These are phyloP conservation scores for Chytriomyces confervae DNA, from an alignment of 192 early-diverging fungal species.

Conservation along the genomic window DNA sequence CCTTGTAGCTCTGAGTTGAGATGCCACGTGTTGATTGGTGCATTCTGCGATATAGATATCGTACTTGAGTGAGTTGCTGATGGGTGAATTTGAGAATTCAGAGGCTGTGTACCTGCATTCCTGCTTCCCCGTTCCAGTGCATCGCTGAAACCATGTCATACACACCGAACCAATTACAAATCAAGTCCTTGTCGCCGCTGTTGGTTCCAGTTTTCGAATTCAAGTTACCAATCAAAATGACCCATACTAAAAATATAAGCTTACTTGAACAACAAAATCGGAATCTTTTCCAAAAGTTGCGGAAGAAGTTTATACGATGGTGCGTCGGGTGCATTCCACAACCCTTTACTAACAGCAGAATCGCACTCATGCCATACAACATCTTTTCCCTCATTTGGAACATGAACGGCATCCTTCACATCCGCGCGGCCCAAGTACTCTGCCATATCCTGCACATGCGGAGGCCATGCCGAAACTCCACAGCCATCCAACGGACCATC, in stretches of 20 bases:
- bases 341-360: constrained; percentile 45
- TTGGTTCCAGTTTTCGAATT: not conserved
- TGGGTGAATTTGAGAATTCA: not conserved
- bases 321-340: constrained; percentile 57
- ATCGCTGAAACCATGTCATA: constrained; percentile 69
- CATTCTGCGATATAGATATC: constrained; percentile 32
- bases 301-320: constrained; percentile 49
- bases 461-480: constrained; percentile 57
- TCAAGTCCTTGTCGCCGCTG: constrained; percentile 80
- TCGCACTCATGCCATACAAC: constrained; percentile 71
- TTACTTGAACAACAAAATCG: constrained; percentile 69
- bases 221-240: not conserved
- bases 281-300: not conserved
- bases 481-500: constrained; percentile 55
- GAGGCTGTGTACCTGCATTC: constrained; percentile 57
- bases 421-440: constrained; percentile 53
- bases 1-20: constrained; percentile 55
- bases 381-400: constrained; percentile 21
- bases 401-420: constrained; percentile 66
- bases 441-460: constrained; percentile 42
- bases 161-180: constrained; percentile 80
- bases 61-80: not conserved
- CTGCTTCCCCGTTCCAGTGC: constrained; percentile 67
- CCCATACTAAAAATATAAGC: not conserved
- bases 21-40: constrained; percentile 53